phyloP scores from a whole-genome alignment of 192 early-diverging fungal species.

The Mortierella hygrophila region DNA sequence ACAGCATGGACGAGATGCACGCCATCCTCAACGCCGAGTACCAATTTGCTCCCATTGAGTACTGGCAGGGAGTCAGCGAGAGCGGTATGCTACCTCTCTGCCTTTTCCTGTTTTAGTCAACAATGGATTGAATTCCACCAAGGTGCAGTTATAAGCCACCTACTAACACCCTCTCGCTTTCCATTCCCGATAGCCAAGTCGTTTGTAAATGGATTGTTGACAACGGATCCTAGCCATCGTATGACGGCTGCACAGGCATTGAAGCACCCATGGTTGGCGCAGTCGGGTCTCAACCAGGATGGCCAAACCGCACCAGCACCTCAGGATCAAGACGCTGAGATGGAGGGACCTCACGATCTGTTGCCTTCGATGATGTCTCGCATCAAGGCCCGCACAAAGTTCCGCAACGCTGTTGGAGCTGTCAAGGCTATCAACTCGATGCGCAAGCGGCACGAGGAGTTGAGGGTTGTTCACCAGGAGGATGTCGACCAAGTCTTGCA shows the following conservation, averaged over 20 bases:
- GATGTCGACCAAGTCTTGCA: constrained; percentile 43
- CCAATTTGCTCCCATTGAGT: constrained; percentile 69
- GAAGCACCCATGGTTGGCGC: constrained; percentile 79
- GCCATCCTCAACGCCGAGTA: constrained; percentile 74
- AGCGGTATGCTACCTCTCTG: constrained; percentile 36
- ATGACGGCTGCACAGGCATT: constrained; percentile 83
- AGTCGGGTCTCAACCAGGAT: constrained; percentile 13
- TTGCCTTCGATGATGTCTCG: constrained; percentile 71
- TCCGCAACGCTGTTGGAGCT: constrained; percentile 71
- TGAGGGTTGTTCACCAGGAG: constrained; percentile 40
- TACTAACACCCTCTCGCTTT: too few species aligned
- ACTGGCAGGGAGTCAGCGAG: constrained; percentile 73
- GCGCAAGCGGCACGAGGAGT: constrained; percentile 48
- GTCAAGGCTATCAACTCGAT: constrained; percentile 59
- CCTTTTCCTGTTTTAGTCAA: background rate
- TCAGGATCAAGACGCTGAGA: constrained; percentile 33
- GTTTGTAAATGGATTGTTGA: constrained; percentile 79
- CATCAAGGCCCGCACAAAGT: constrained; percentile 76
- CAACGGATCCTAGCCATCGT: constrained; percentile 73
- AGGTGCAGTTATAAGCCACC: too few species aligned
- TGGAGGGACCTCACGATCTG: constrained; percentile 61
- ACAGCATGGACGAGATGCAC: constrained; percentile 62
- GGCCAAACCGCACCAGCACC: constrained; percentile 9
- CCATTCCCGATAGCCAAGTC: constrained; percentile 65
- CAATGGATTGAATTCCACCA: background rate